phyloP scores from a whole-genome alignment of 768 basidiomycete species.

The Psilocybe cyanescens region DNA sequence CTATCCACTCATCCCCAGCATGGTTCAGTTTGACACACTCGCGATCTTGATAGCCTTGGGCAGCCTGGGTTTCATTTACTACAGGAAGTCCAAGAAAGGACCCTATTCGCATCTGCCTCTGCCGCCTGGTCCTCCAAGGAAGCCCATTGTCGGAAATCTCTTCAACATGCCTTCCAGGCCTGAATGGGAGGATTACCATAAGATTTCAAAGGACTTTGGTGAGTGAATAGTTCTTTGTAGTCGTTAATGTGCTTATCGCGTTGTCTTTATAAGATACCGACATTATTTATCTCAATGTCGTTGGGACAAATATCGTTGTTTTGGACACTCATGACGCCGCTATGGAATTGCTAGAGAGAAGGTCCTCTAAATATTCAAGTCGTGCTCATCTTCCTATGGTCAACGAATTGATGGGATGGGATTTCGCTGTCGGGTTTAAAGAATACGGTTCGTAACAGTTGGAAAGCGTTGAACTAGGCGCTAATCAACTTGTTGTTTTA shows the following conservation, averaged over 20 bases:
- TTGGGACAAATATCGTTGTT: constrained; percentile 28
- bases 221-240: neutral
- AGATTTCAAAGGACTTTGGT: constrained; percentile 41
- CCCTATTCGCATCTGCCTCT: constrained; percentile 15
- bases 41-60: neutral
- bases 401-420: constrained; percentile 24
- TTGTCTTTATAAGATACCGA: constrained; percentile 24
- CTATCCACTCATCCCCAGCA: neutral
- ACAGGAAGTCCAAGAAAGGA: neutral
- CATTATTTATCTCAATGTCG: constrained; percentile 29
- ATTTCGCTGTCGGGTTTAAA: constrained; percentile 18
- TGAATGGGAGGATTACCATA: constrained; percentile 38
- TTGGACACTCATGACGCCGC: constrained; percentile 41
- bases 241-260: neutral
- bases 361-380: constrained; percentile 42
- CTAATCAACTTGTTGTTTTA: neutral
- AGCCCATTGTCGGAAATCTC: constrained; percentile 43
- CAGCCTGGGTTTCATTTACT: neutral
- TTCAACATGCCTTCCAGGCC: constrained; percentile 29
- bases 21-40: neutral
- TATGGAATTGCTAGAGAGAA: constrained; percentile 44
- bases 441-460: constrained; percentile 10
- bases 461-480: neutral
- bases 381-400: constrained; percentile 25
- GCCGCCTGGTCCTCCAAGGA: constrained; percentile 40